Percentiles rank a stretch among this genome's conserved stretches.
Evolutionary conservation across 148 eudicot genomes (phyloP).

Genomic region (Vaccinium vitisidaea): DNA sequence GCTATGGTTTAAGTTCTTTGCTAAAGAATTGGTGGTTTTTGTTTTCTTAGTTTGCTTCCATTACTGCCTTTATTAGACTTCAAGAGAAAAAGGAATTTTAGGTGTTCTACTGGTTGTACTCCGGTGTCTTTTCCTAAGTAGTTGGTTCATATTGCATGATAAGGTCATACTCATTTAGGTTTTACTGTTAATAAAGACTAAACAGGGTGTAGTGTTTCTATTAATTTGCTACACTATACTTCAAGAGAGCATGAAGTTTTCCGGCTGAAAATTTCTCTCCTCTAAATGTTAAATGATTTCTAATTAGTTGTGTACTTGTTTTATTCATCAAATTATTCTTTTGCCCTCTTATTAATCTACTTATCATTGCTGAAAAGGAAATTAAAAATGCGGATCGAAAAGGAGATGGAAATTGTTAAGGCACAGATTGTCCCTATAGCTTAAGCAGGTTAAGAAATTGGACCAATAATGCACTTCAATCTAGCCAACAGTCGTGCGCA

Average conservation of each 20-base stretch:
- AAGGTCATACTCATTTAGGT: background rate
- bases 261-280: background rate
- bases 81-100: background rate
- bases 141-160: background rate
- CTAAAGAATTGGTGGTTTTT: background rate
- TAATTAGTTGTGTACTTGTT: background rate
- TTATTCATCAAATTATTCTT: background rate
- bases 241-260: background rate
- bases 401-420: background rate
- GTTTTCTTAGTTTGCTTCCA: background rate
- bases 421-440: background rate
- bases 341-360: background rate
- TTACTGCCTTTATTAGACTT: background rate
- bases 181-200: background rate
- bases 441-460: background rate
- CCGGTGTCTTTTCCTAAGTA: background rate
- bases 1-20: background rate
- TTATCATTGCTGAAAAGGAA: background rate
- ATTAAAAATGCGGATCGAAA: background rate
- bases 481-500: background rate
- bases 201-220: background rate
- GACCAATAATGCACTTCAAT: background rate
- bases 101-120: background rate
- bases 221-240: background rate
- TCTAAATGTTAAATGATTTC: background rate